Conservation (phyloP, 495 filamentous ascomycete genomes). For the Amorphotheca resinae region DNA sequence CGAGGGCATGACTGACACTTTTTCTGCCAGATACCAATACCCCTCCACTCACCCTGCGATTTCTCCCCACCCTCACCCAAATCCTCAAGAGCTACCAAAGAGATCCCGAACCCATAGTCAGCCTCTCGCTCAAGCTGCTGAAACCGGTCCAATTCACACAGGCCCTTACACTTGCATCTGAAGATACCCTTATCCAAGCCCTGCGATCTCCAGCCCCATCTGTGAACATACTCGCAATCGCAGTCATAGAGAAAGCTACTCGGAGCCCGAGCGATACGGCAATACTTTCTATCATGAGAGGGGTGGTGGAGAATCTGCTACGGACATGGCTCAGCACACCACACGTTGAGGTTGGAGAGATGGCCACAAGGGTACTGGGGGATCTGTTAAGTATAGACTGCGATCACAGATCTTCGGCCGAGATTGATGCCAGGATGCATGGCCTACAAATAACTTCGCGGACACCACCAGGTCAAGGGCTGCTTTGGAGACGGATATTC, state of each 20-base stretch:
- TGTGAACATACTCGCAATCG: slow-evolving; percentile 58
- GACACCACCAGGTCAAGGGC: slow-evolving; percentile 43
- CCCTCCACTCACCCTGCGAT: slow-evolving; percentile 29
- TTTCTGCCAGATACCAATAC: slow-evolving; percentile 15
- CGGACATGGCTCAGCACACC: slow-evolving; percentile 59
- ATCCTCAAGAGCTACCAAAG: slow-evolving; percentile 35
- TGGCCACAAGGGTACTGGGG: slow-evolving; percentile 51
- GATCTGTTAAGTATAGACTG: slow-evolving; percentile 59
- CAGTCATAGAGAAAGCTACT: slow-evolving; percentile 61
- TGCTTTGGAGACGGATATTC: slow-evolving; percentile 64
- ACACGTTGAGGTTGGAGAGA: slow-evolving; percentile 61
- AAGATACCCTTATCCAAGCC: slow-evolving; percentile 39
- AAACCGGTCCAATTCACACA: slow-evolving; percentile 37
- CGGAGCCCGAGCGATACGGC: slow-evolving; percentile 46
- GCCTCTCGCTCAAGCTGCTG: slow-evolving; percentile 41
- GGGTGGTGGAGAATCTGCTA: slow-evolving; percentile 47
- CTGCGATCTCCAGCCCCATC: slow-evolving; percentile 48
- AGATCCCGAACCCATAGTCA: slow-evolving; percentile 38
- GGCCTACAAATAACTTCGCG: slow-evolving; percentile 27
- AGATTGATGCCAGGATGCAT: slow-evolving; percentile 21
- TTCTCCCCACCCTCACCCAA: slow-evolving; percentile 36
- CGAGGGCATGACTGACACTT: background rate
- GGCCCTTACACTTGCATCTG: slow-evolving; percentile 37
- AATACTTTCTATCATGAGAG: slow-evolving; percentile 52
- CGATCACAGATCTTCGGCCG: slow-evolving; percentile 35